Percentiles rank a stretch among this genome's conserved stretches.
Evolutionary conservation across 2,329 filamentous ascomycete genomes (phyloP).

Genomic region (Aspergillus sp.): DNA sequence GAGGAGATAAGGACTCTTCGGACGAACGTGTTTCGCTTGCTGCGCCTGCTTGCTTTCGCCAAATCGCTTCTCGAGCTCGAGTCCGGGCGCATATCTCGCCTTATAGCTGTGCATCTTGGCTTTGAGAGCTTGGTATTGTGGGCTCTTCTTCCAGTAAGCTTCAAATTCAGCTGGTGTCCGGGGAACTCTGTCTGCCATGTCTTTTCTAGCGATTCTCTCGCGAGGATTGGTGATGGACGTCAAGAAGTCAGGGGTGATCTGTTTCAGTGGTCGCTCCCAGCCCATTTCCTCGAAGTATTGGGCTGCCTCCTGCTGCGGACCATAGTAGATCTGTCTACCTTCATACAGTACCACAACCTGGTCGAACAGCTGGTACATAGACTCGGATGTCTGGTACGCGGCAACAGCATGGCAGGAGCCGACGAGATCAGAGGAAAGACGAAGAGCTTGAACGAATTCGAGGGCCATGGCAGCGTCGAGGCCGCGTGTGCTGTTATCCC

Average conservation of each 20-base stretch:
- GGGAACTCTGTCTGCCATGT: conserved; percentile 57
- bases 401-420: conserved; percentile 39
- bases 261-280: conserved; percentile 2
- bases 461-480: conserved; percentile 53
- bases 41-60: conserved; percentile 31
- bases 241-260: conserved; percentile 16
- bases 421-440: conserved; percentile 47
- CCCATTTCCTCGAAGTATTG: conserved; percentile 67
- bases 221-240: conserved; percentile 55
- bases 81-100: neutral
- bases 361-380: conserved; percentile 50
- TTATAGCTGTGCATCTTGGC: conserved; percentile 9
- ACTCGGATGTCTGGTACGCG: conserved; percentile 32
- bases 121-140: conserved; percentile 1
- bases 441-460: conserved; percentile 39
- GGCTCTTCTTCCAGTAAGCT: conserved; percentile 8
- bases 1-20: conserved; percentile 1
- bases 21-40: conserved; percentile 27
- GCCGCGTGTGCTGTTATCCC: conserved; percentile 46
- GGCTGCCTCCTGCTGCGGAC: conserved; percentile 59
- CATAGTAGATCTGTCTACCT: conserved; percentile 43
- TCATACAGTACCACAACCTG: conserved; percentile 68
- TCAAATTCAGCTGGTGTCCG: conserved; percentile 69
- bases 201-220: conserved; percentile 57
- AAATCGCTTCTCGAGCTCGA: conserved; percentile 27